These are phyloP conservation scores for Salix caprea DNA, from an alignment of 345 rosid species.

Conservation along the genomic window DNA sequence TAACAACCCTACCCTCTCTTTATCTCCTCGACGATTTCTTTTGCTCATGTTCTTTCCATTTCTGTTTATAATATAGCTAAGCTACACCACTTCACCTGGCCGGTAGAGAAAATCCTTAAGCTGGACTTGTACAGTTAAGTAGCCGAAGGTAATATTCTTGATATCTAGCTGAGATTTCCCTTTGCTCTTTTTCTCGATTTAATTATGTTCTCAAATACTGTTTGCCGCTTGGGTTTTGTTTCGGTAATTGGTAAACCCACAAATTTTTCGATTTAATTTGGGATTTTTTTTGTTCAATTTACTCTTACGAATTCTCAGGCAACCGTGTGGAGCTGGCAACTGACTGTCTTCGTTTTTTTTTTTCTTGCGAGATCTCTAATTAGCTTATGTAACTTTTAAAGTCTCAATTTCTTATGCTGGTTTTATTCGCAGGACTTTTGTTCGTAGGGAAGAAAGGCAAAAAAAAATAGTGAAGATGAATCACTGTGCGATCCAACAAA, in stretches of 20 bases:
- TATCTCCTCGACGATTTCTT: neutral
- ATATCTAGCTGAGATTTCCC: neutral
- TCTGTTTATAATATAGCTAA: neutral
- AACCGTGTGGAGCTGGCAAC: neutral
- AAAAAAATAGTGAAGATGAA: slow-evolving; percentile 38
- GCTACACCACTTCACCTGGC: neutral
- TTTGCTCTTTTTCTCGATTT: neutral
- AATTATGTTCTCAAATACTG: neutral
- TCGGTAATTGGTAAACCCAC: neutral
- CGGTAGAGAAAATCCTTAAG: neutral
- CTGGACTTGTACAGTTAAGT: slow-evolving; percentile 29
- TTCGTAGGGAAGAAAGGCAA: neutral
- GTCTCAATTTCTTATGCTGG: neutral
- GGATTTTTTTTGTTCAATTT: too few species aligned
- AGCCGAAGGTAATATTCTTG: neutral
- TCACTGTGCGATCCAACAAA: slow-evolving; percentile 57
- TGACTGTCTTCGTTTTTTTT: neutral
- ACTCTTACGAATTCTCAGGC: neutral
- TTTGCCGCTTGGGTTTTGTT: neutral
- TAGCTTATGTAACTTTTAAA: neutral
- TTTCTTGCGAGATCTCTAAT: neutral
- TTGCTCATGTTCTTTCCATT: neutral
- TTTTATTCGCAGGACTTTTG: neutral
- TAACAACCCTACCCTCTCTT: neutral
- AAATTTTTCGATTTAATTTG: neutral